Evolutionary conservation across 495 filamentous ascomycete species (phyloP), one percentile per base, ranked within the genome.

Genomic region (Penicillium cinerascens): DNA sequence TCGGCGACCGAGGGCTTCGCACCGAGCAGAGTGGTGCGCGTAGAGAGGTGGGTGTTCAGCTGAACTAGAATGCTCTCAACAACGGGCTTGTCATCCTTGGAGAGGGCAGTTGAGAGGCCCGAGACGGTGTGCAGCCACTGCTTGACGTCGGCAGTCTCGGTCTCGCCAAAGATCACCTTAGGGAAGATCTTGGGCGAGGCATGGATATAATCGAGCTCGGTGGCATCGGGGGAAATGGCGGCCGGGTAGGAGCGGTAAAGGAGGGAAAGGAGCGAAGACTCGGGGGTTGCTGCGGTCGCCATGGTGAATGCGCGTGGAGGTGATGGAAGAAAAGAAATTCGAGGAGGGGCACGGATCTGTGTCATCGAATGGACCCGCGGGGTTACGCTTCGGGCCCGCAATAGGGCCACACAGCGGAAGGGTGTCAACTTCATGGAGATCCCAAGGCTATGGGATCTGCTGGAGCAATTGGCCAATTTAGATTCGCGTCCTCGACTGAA

Each of bases 1-100:
- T 98, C 93, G 48, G 92, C 93, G 64, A 91, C 82, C 47, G 88
- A 93, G 42, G 92, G 88, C 76, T 96, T 97, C 67, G 82, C 81
- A 55, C 92, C 92, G 13, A 97, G 84, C 42, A 96, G 74, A 15
- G 92, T 97, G 49, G 91, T 93, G 52, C 91, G 89, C 48, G 85
- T 87, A 23, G 89, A 85, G 39, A 98, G 84, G 71, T 95, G 89
- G 46, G 81, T 78, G 73, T 97, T 96, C 51, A 98, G 78, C 29
- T 84, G 78, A 40, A 81, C 78, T 44, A 97, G 80, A 47, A 86
- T 81, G 29, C 21, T 66, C 6, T 60, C 70, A 64, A 64, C 72
- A 61, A 58, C 68, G 8, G 69, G 49, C 65, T 86, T 81, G 22
- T 87, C 78, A 39, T 79, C 73, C 59, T 87, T 83, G 46, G 74